Evolutionary conservation across 1,284 basidiomycete genomes (phyloP).

Genomic region (Pascua sp.): DNA sequence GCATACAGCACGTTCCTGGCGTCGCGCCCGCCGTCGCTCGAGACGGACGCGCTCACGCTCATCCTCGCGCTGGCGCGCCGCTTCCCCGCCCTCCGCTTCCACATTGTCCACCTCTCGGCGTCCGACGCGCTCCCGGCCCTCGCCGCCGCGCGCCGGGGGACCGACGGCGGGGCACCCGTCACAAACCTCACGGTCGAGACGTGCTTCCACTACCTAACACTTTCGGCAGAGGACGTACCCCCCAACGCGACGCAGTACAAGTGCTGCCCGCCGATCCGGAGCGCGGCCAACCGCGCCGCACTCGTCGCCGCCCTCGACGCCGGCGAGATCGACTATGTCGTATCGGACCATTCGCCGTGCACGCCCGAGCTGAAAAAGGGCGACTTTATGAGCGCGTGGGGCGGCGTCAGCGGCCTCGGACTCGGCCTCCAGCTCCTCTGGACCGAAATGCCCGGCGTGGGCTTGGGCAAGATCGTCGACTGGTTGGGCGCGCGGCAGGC

Average conservation of each 20-base stretch:
- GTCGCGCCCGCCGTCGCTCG: constrained; percentile 74
- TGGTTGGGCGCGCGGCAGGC: constrained; percentile 74
- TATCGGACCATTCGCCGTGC: constrained; percentile 92
- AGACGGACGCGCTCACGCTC: constrained; percentile 70
- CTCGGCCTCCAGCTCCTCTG: constrained; percentile 79
- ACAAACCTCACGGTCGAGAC: constrained; percentile 79
- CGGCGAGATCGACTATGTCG: constrained; percentile 80
- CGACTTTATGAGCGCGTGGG: constrained; percentile 86
- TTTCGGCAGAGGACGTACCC: constrained; percentile 54
- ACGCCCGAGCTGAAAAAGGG: constrained; percentile 72
- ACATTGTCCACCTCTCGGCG: constrained; percentile 90
- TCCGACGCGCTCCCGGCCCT: constrained; percentile 69
- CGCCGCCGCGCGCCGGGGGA: constrained; percentile 61
- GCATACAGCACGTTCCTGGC: constrained; percentile 73
- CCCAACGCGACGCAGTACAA: constrained; percentile 59
- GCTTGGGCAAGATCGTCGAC: constrained; percentile 63
- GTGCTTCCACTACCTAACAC: constrained; percentile 85
- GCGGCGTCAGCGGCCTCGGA: constrained; percentile 83
- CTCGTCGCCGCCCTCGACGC: constrained; percentile 76
- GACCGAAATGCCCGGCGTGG: constrained; percentile 61
- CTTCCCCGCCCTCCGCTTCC: constrained; percentile 70
- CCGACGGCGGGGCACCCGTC: constrained; percentile 40
- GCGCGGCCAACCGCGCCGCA: constrained; percentile 63
- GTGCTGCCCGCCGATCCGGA: constrained; percentile 90
- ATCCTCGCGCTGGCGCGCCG: constrained; percentile 62